A percentile compares a stretch with the other conserved stretches of the same genome.
These are phyloP conservation scores for Trypanosoma cruzi DNA, from an alignment of 208 protist genomes.

Conservation along the genomic window DNA sequence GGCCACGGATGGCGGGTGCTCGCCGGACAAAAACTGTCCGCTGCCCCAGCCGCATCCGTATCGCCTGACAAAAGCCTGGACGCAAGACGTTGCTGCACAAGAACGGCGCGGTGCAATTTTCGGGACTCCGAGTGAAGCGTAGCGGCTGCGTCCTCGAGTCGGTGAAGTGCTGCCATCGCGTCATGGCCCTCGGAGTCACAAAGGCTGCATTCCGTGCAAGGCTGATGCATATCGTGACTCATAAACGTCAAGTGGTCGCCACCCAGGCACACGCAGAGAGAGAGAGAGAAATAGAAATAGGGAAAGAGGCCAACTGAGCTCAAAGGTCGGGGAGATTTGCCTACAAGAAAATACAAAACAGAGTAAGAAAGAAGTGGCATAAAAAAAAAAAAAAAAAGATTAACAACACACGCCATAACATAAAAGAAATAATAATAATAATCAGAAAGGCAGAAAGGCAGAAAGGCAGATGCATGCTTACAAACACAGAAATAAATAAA, in stretches of 20 bases:
- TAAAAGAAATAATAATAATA: no score
- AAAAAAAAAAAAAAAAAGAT: conserved; percentile 26
- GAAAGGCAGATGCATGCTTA: no score
- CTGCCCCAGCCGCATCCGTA: neutral
- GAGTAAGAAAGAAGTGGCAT: neutral
- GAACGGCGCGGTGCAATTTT: conserved; percentile 8
- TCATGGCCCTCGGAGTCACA: neutral
- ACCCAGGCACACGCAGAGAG: no score
- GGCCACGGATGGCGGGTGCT: no score
- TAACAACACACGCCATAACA: neutral
- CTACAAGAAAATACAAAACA: neutral
- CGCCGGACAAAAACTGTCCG: neutral
- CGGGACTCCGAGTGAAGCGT: neutral
- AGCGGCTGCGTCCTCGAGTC: conserved; percentile 18
- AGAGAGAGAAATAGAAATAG: neutral
- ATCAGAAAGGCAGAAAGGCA: neutral
- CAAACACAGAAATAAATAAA: no score
- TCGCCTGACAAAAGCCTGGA: neutral
- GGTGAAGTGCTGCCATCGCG: conserved; percentile 8
- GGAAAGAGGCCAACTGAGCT: neutral
- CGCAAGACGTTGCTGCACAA: neutral
- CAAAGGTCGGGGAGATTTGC: no score
- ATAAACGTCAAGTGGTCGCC: no score
- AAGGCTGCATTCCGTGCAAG: no score
- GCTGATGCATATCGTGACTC: neutral